Conservation (phyloP, 148 eudicot species). For the Camellia sinensis region DNA sequence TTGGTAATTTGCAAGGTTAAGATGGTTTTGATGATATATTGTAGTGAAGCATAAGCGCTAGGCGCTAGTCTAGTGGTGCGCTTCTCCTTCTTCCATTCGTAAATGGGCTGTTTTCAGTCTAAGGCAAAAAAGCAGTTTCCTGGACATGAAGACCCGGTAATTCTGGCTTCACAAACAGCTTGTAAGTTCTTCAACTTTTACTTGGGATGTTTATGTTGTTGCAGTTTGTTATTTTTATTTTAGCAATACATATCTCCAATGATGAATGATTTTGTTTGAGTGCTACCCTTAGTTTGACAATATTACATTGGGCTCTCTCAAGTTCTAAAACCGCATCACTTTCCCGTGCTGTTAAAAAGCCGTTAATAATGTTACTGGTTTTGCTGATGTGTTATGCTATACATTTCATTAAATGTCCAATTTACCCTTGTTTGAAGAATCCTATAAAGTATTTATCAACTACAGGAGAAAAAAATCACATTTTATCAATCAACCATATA, state of each 20-base stretch:
- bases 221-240: neutral
- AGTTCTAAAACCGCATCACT: neutral
- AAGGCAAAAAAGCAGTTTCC: conserved; percentile 45
- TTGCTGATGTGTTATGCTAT: neutral
- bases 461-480: neutral
- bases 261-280: neutral
- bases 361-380: neutral
- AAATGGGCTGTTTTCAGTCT: conserved; percentile 86
- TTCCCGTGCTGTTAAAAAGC: neutral
- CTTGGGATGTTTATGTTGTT: neutral
- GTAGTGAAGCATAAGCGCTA: conserved; percentile 35
- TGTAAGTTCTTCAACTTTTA: conserved; percentile 44
- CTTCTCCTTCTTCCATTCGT: conserved; percentile 14
- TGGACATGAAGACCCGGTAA: conserved; percentile 65
- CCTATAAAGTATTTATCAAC: neutral
- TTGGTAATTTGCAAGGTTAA: conserved; percentile 34
- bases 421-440: neutral
- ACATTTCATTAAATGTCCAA: neutral
- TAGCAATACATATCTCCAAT: neutral
- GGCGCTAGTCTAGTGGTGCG: conserved; percentile 15
- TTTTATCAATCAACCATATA: neutral
- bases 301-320: neutral
- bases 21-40: conserved; percentile 41
- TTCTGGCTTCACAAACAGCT: conserved; percentile 81
- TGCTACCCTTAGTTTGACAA: neutral